These are phyloP conservation scores for Thalassiosira ordinaria DNA, from an alignment of 352 stramenopile genomes.

Conservation along the genomic window DNA sequence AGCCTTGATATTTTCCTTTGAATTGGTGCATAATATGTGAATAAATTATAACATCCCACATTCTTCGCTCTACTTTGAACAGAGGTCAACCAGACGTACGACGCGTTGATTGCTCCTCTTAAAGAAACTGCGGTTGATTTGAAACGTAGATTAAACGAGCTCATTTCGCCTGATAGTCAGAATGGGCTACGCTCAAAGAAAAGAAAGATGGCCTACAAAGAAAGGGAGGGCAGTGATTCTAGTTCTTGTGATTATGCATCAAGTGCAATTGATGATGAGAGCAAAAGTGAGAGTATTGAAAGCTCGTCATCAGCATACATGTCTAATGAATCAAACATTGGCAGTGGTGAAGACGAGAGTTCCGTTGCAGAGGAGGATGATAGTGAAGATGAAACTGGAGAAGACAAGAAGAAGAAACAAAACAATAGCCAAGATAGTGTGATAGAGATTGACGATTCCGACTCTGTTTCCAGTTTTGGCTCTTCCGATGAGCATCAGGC, in stretches of 20 bases:
- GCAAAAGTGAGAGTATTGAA: neutral
- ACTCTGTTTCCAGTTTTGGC: neutral
- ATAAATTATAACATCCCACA: too few species aligned
- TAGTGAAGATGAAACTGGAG: neutral
- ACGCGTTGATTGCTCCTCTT: neutral
- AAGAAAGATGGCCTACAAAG: neutral
- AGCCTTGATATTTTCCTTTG: too few species aligned
- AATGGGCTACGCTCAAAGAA: neutral
- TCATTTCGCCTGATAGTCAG: neutral
- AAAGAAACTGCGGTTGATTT: conserved; percentile 2
- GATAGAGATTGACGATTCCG: conserved; percentile 6
- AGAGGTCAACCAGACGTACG: conserved; percentile 7
- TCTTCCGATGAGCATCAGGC: neutral
- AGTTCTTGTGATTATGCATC: neutral
- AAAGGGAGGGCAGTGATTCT: neutral
- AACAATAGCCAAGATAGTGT: neutral
- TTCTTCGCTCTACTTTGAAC: too few species aligned
- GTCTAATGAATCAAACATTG: neutral
- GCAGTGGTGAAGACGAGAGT: neutral
- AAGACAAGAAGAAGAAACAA: neutral
- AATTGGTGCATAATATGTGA: too few species aligned
- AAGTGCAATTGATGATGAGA: neutral
- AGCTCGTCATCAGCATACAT: conserved; percentile 6
- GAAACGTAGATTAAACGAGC: neutral
- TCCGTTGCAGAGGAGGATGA: neutral